phyloP scores from a whole-genome alignment of 2,329 filamentous ascomycete species.

The Dactylella cylindrospora region DNA sequence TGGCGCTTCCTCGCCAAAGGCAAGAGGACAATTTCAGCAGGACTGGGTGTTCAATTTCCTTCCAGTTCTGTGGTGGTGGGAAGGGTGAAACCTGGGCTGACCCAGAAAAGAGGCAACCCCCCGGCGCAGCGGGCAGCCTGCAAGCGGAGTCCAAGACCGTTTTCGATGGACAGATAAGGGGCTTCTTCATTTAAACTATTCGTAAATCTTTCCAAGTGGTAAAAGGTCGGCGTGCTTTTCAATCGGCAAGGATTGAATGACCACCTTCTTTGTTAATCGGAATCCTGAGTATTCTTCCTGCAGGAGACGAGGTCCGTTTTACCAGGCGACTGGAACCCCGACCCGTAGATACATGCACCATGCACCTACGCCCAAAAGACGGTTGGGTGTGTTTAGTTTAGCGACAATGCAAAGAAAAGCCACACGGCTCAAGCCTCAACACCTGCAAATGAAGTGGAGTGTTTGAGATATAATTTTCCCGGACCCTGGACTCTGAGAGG shows the following conservation, averaged over 20 bases:
- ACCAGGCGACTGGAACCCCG: constrained; percentile 19
- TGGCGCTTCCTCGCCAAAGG: constrained; percentile 33
- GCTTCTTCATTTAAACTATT: constrained; percentile 17
- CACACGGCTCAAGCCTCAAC: too few relatives aligned
- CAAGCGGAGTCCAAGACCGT: too few relatives aligned
- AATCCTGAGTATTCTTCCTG: constrained; percentile 11
- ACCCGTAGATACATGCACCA: constrained; percentile 17
- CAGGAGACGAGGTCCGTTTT: constrained; percentile 40
- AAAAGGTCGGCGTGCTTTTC: constrained; percentile 3
- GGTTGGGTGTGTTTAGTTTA: constrained; percentile 12
- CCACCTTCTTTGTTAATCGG: constrained; percentile 26
- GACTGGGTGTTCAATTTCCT: constrained; percentile 42
- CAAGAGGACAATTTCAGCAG: constrained; percentile 31
- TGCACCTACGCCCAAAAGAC: constrained; percentile 25
- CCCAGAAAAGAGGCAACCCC: too few relatives aligned
- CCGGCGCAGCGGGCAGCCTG: constrained; percentile 24
- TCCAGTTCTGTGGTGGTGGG: constrained; percentile 33
- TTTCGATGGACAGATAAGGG: constrained; percentile 21
- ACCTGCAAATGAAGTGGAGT: too few relatives aligned
- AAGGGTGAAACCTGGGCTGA: constrained; percentile 39
- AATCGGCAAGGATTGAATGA: constrained; percentile 20
- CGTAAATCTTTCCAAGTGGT: constrained; percentile 19
- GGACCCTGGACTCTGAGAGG: too few relatives aligned
- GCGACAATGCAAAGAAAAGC: too few relatives aligned
- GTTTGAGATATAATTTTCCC: too few relatives aligned